These are phyloP conservation scores for Coccinonectria pachysandricola DNA, from an alignment of 2,329 filamentous ascomycete species.

Conservation along the genomic window DNA sequence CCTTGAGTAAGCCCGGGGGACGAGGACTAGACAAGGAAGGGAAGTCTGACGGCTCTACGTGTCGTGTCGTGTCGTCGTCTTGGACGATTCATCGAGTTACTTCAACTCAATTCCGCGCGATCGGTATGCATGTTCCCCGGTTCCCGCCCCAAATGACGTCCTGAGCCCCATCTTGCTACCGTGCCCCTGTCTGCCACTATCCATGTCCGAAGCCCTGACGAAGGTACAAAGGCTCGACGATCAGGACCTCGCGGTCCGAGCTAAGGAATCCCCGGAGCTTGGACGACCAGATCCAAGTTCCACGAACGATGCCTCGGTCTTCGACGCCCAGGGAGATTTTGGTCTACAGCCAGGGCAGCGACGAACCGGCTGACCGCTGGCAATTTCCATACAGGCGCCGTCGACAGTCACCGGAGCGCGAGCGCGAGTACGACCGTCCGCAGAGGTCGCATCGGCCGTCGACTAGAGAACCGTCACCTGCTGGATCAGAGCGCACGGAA, in stretches of 20 bases:
- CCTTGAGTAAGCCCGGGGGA: too few species aligned
- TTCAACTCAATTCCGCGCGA: conserved; percentile 14
- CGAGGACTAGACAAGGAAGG: too few species aligned
- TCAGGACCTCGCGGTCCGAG: conserved; percentile 18
- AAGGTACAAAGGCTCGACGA: conserved; percentile 25
- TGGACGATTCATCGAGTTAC: too few species aligned
- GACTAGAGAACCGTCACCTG: conserved; percentile 1
- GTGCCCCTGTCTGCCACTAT: too few species aligned
- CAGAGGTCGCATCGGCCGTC: conserved; percentile 2
- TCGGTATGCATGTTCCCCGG: too few species aligned
- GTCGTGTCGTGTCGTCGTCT: too few species aligned
- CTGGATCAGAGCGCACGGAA: conserved; percentile 6
- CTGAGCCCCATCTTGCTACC: too few species aligned
- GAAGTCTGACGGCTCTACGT: too few species aligned
- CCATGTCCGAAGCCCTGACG: too few species aligned
- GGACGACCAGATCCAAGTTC: conserved; percentile 20
- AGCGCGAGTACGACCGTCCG: conserved; percentile 1
- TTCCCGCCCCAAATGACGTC: conserved; percentile 17
- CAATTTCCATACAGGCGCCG: conserved; percentile 11
- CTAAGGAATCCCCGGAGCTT: conserved; percentile 16
- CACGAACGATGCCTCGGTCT: conserved; percentile 19
- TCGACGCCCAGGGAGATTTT: conserved; percentile 19
- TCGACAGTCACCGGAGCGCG: conserved; percentile 8
- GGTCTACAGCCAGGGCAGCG: conserved; percentile 17
- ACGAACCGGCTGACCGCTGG: conserved; percentile 10